These are phyloP conservation scores for Penicillium sp. DNA, from an alignment of 2,329 filamentous ascomycete genomes.

Conservation along the genomic window DNA sequence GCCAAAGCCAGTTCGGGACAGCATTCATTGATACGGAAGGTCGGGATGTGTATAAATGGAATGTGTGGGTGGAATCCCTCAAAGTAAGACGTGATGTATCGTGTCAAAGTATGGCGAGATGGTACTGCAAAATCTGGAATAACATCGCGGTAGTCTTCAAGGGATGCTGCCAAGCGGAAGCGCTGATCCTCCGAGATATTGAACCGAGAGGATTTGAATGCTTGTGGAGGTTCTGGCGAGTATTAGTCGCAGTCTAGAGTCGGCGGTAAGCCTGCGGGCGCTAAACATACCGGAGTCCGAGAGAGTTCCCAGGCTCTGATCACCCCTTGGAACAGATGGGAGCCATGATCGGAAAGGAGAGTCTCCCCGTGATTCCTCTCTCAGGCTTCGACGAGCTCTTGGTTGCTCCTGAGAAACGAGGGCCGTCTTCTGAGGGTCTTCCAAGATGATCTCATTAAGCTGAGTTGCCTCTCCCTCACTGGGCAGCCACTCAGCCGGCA, in stretches of 20 bases:
- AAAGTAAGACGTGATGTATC: slow-evolving; percentile 66
- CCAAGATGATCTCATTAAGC: slow-evolving; percentile 21
- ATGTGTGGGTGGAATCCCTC: slow-evolving; percentile 60
- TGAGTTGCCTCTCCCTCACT: slow-evolving; percentile 24
- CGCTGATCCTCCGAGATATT: slow-evolving; percentile 30
- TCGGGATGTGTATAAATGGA: slow-evolving; percentile 63
- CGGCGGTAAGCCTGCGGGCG: neutral
- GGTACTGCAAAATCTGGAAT: slow-evolving; percentile 57
- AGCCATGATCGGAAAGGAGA: slow-evolving; percentile 34
- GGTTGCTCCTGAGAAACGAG: slow-evolving; percentile 20
- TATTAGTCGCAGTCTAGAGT: neutral
- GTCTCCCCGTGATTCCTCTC: slow-evolving; percentile 27
- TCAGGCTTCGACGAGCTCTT: slow-evolving; percentile 15
- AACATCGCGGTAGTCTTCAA: slow-evolving; percentile 28
- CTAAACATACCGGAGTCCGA: slow-evolving; percentile 28
- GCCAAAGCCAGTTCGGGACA: slow-evolving; percentile 64
- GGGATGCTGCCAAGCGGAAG: slow-evolving; percentile 27
- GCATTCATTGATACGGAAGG: slow-evolving; percentile 58
- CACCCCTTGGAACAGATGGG: slow-evolving; percentile 29
- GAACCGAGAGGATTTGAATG: slow-evolving; percentile 18
- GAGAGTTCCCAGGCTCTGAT: slow-evolving; percentile 30
- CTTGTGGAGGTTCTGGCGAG: slow-evolving; percentile 26
- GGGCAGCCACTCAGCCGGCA: slow-evolving; percentile 33
- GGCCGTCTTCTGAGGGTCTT: slow-evolving; percentile 21
- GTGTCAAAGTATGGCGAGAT: slow-evolving; percentile 61